A percentile compares a stretch with the other conserved stretches of the same genome.
These are phyloP conservation scores for Albugo laibachii DNA, from an alignment of 352 stramenopile species.

Conservation along the genomic window DNA sequence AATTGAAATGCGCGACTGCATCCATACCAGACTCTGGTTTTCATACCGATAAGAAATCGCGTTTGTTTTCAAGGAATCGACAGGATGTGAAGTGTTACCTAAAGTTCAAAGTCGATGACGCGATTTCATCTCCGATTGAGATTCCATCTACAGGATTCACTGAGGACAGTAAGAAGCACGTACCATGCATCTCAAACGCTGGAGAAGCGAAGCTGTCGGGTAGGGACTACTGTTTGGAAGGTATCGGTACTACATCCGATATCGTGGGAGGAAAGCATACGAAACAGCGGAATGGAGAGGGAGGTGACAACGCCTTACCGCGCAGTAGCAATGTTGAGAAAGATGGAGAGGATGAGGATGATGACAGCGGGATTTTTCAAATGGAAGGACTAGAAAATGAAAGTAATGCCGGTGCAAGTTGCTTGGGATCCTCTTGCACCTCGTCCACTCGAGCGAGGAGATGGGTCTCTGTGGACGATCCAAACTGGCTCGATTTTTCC, in stretches of 20 bases:
- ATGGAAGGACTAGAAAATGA: conserved; percentile 37
- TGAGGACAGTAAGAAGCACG: neutral
- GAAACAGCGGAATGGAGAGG: conserved; percentile 11
- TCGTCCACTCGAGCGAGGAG: conserved; percentile 2
- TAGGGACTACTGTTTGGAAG: conserved; percentile 6
- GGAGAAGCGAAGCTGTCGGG: conserved; percentile 12
- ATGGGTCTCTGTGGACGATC: conserved; percentile 3
- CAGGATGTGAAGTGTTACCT: too few relatives aligned
- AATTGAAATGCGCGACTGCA: neutral
- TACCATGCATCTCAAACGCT: neutral
- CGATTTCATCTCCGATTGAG: conserved; percentile 35
- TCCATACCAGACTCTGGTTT: conserved; percentile 2
- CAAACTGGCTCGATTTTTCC: conserved; percentile 9
- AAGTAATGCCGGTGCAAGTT: conserved; percentile 3
- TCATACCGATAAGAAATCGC: conserved; percentile 17
- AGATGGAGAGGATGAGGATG: conserved; percentile 7
- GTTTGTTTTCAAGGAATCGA: neutral
- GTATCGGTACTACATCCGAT: conserved; percentile 4
- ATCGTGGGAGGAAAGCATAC: conserved; percentile 20
- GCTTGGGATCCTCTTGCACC: conserved; percentile 2
- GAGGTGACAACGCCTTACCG: neutral
- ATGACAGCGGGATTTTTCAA: conserved; percentile 52
- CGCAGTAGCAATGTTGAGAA: conserved; percentile 16
- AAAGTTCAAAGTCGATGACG: conserved; percentile 9
- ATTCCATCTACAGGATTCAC: conserved; percentile 18